Base-by-base conservation (phyloP, 2,329 filamentous ascomycete species). In the Fusarium pseudonygamai region DNA sequence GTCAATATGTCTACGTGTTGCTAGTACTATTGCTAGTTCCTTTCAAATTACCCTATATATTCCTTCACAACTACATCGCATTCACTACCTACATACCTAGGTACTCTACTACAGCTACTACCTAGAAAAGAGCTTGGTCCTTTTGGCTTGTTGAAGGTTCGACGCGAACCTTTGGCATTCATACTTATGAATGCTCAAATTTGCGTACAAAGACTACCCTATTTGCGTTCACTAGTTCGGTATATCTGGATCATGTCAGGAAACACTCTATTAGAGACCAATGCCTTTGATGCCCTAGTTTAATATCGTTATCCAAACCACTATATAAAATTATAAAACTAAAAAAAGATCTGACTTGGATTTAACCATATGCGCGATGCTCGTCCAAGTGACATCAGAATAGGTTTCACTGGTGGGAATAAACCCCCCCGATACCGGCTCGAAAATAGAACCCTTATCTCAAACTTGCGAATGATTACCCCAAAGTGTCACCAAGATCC, bases 401-500 rank as follows among this genome's bases (percentile, higher is more conserved):
- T 49, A 22, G 30, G 26, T 57, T 26, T 58, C 26, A 56, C 45
- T 34, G 40, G 20, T 46, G 45, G 59, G 40, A 69, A 69, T 69
- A 64, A 64, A 26, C 11, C 37, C 28, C 36, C 64, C 67, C 67
- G 67, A 69, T 69, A 69, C 67, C 67, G 67, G 67, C 66, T 32
- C 13, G 28, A 57, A 53, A 46, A 52, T 34, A 28, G 59, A 69
- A 70, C 59, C 59, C 66, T 69, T 69, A 69, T 69, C 59, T 65
- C 34, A 18, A 45, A 47, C 67, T 69, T 64, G 65, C 52, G 47
- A 69, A 69, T 50, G 59, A 69, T 70, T 69, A 70, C 67, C 67
- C 59, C 49, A 65, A 65, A 52, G 8, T 53, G 67, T 64, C 52
- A 65, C 52, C 15, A 39, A 55, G 46, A 68, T 69, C 60, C 64